phyloP scores from a whole-genome alignment of 805 yeast species.

The Candida michaelii region DNA sequence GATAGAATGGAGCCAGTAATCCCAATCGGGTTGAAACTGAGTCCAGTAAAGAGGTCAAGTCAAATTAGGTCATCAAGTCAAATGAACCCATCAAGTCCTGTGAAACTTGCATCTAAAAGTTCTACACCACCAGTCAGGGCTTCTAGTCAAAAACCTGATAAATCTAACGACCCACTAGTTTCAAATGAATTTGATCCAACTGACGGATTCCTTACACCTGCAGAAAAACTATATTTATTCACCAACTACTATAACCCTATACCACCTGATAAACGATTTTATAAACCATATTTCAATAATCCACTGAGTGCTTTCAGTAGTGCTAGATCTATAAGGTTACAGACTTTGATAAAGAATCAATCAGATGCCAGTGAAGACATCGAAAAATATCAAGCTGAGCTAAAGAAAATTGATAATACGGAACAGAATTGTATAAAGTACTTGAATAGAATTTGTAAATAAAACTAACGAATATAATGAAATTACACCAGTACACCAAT shows the following conservation, averaged over 20 bases:
- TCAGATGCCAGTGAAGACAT: not conserved
- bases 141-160: too few species aligned
- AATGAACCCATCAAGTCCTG: too few species aligned
- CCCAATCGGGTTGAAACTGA: not conserved
- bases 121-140: too few species aligned
- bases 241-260: conserved; percentile 34
- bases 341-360: not conserved
- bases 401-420: not conserved
- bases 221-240: conserved; percentile 41
- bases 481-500: too few species aligned
- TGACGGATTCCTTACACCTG: conserved; percentile 43
- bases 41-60: conserved; percentile 2
- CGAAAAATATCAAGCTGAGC: not conserved
- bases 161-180: conserved; percentile 13
- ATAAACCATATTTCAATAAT: conserved; percentile 16
- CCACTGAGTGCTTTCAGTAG: not conserved
- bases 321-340: not conserved
- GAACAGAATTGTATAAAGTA: conserved; percentile 5
- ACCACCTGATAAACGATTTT: conserved; percentile 15
- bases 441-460: conserved; percentile 3
- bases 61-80: not conserved
- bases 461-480: too few species aligned
- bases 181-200: conserved; percentile 19
- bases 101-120: too few species aligned
- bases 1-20: conserved; percentile 2